phyloP scores from a whole-genome alignment of 352 stramenopile genomes.

The Pythium brachiatum region DNA sequence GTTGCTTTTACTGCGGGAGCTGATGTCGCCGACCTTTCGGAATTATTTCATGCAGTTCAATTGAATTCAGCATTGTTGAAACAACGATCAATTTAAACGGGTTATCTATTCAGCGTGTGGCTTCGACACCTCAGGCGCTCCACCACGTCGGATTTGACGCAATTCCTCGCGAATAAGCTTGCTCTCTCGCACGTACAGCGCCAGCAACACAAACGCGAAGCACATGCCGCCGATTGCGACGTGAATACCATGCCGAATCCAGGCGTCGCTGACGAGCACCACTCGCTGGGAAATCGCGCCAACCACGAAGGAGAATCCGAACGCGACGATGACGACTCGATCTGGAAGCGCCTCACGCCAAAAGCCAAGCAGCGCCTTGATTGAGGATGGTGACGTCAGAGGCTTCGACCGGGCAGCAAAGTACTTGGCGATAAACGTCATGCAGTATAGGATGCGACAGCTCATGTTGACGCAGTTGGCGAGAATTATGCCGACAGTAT shows the following conservation, averaged over 20 bases:
- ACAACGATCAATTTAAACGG: not conserved
- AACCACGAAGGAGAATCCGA: conserved; percentile 39
- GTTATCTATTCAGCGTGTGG: conserved; percentile 7
- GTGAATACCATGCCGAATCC: conserved; percentile 40
- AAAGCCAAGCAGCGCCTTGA: conserved; percentile 32
- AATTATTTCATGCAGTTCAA: not conserved
- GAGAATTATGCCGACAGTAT: conserved; percentile 73
- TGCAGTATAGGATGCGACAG: conserved; percentile 80
- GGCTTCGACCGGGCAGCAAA: conserved; percentile 26
- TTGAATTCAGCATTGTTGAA: not conserved
- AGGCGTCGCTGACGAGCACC: conserved; percentile 38
- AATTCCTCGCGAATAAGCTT: conserved; percentile 34
- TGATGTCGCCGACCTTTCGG: conserved; percentile 1
- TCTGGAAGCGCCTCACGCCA: conserved; percentile 52
- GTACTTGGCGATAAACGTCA: conserved; percentile 62
- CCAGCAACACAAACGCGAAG: conserved; percentile 35
- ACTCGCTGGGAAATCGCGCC: conserved; percentile 37
- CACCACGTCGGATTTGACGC: conserved; percentile 10
- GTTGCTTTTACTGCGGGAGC: not conserved
- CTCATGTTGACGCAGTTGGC: conserved; percentile 88
- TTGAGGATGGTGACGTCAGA: not conserved
- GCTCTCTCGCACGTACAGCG: conserved; percentile 52
- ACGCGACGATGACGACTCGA: conserved; percentile 45
- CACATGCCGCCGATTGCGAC: conserved; percentile 45
- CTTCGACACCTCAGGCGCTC: conserved; percentile 4